phyloP scores from a whole-genome alignment of 257 asterid genomes.

The Fraxinus excelsior region DNA sequence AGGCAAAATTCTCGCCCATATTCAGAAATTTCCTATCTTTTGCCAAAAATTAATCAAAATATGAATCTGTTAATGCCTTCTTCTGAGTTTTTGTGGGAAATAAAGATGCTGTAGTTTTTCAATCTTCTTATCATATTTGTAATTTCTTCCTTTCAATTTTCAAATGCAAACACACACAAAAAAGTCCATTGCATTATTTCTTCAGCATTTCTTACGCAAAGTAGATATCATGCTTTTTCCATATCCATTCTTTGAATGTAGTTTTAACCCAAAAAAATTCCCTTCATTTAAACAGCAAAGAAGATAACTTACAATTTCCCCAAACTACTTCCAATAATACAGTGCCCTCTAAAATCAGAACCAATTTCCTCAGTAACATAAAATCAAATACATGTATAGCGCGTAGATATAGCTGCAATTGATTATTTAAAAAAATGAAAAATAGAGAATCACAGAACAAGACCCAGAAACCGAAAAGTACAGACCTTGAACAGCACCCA shows the following conservation, averaged over 20 bases:
- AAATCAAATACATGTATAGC: neutral
- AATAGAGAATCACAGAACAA: neutral
- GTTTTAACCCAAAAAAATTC: neutral
- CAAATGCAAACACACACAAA: neutral
- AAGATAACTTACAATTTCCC: neutral
- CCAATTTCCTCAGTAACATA: neutral
- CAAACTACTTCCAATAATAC: neutral
- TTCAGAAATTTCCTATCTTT: neutral
- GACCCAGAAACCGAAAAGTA: neutral
- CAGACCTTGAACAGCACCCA: conserved; percentile 52
- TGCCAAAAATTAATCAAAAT: neutral
- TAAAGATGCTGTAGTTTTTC: neutral
- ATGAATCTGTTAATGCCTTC: neutral
- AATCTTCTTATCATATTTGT: neutral
- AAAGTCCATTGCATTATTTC: neutral
- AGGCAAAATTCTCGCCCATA: neutral
- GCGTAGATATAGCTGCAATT: neutral
- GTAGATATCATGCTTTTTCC: neutral
- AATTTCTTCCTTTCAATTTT: neutral
- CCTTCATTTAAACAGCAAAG: neutral
- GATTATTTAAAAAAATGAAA: neutral
- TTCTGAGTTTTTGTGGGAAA: neutral
- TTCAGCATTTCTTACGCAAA: neutral
- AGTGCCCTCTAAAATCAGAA: neutral
- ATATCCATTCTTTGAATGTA: neutral